phyloP scores from a whole-genome alignment of 2,329 filamentous ascomycete genomes.

The Dactylellina parvicollis region DNA sequence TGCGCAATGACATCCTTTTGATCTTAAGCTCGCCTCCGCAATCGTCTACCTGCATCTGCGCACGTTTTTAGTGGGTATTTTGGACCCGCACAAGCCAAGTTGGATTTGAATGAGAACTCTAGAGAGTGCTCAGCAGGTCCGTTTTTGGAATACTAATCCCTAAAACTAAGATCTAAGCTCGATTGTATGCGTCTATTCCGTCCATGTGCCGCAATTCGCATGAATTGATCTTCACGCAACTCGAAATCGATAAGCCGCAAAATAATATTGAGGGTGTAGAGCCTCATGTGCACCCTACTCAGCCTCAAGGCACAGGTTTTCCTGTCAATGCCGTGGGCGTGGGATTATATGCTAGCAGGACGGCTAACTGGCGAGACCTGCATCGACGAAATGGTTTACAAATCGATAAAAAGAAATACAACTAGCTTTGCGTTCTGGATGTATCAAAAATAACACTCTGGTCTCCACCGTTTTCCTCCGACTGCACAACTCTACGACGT shows the following conservation, averaged over 20 bases:
- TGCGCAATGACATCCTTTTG: constrained; percentile 5
- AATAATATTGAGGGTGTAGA: too few relatives aligned
- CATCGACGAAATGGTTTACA: constrained; percentile 20
- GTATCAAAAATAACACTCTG: too few relatives aligned
- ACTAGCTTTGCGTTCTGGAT: too few relatives aligned
- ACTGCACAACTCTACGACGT: too few relatives aligned
- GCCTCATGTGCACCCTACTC: not conserved
- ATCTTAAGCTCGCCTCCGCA: not conserved
- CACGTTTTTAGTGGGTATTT: not conserved
- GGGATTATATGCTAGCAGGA: too few relatives aligned
- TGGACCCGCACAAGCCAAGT: not conserved
- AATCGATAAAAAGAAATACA: constrained; percentile 16
- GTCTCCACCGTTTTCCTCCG: too few relatives aligned
- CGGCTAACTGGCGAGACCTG: too few relatives aligned
- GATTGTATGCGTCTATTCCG: constrained; percentile 5
- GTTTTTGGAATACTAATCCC: constrained; percentile 8
- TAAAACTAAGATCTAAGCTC: not conserved
- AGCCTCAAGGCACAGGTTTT: not conserved
- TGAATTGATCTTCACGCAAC: not conserved
- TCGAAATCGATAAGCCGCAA: not conserved
- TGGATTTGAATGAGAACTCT: too few relatives aligned
- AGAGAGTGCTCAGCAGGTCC: too few relatives aligned
- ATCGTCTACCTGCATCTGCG: not conserved
- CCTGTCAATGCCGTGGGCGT: too few relatives aligned
- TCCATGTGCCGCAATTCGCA: not conserved